A percentile compares a stretch with the other conserved stretches of the same genome.
phyloP scores from a whole-genome alignment of 345 rosid species.

The Toxicodendron radicans region DNA sequence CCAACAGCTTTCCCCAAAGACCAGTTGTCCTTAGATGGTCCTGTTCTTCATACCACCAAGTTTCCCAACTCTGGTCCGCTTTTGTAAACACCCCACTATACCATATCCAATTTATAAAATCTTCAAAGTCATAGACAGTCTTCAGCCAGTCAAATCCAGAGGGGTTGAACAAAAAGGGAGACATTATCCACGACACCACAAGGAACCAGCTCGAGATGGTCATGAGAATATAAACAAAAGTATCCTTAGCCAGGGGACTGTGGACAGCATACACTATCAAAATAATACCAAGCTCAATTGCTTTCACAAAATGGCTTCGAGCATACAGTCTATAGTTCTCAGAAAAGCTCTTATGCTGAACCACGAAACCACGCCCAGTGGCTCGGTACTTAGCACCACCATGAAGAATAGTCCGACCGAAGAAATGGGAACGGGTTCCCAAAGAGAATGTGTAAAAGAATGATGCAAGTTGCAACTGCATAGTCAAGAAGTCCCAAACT shows the following conservation, averaged over 20 bases:
- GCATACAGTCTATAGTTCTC: constrained; percentile 83
- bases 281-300: constrained; percentile 81
- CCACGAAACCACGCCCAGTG: constrained; percentile 94
- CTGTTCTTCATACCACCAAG: constrained; percentile 94
- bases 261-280: constrained; percentile 69
- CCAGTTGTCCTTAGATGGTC: constrained; percentile 79
- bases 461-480: constrained; percentile 85
- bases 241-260: constrained; percentile 52
- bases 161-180: constrained; percentile 87
- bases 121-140: constrained; percentile 81
- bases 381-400: constrained; percentile 94
- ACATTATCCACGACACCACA: constrained; percentile 83
- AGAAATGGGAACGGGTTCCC: constrained; percentile 84
- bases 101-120: constrained; percentile 82
- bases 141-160: constrained; percentile 94
- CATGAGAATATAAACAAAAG: constrained; percentile 70
- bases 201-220: constrained; percentile 86
- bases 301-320: constrained; percentile 91
- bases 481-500: constrained; percentile 78
- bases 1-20: constrained; percentile 60
- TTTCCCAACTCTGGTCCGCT: constrained; percentile 88
- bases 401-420: constrained; percentile 88
- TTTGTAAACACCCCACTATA: constrained; percentile 51
- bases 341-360: constrained; percentile 75
- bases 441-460: constrained; percentile 79